phyloP scores from a whole-genome alignment of 192 early-diverging fungal genomes.

The Umbelopsis ramanniana region DNA sequence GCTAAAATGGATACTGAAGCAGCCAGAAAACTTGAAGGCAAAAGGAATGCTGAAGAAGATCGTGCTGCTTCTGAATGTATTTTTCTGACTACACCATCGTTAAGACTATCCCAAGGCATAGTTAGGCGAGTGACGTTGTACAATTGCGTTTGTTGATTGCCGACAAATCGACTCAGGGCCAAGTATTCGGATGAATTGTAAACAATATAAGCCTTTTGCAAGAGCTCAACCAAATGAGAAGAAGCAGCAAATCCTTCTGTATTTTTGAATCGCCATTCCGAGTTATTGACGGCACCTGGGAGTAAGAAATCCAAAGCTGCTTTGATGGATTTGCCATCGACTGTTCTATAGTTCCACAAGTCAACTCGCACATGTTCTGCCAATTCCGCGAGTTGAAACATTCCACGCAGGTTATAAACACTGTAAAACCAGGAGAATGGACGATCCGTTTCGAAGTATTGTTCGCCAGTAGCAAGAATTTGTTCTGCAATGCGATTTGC shows the following conservation, averaged over 20 bases:
- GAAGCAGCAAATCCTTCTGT: slow-evolving; percentile 46
- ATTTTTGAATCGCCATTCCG: slow-evolving; percentile 52
- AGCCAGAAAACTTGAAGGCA: background rate
- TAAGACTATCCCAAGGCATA: slow-evolving; percentile 2
- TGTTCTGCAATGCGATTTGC: slow-evolving; percentile 46
- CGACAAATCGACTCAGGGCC: slow-evolving; percentile 34
- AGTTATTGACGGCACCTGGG: slow-evolving; percentile 48
- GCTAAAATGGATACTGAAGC: background rate
- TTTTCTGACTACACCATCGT: background rate
- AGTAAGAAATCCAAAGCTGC: slow-evolving; percentile 59
- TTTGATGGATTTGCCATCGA: slow-evolving; percentile 48
- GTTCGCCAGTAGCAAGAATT: slow-evolving; percentile 44
- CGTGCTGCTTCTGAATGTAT: background rate
- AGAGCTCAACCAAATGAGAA: slow-evolving; percentile 46
- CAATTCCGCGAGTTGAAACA: slow-evolving; percentile 47
- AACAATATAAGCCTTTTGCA: slow-evolving; percentile 54
- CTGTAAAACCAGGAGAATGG: slow-evolving; percentile 56
- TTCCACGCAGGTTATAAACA: slow-evolving; percentile 49
- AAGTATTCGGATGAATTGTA: slow-evolving; percentile 53
- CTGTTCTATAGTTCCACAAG: slow-evolving; percentile 48
- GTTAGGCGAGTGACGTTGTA: slow-evolving; percentile 26
- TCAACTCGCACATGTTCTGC: slow-evolving; percentile 43
- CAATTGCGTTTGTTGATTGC: background rate
- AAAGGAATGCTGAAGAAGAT: background rate
- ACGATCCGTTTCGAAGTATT: slow-evolving; percentile 48